Evolutionary conservation across 768 basidiomycete genomes (phyloP).

Genomic region (Mycena chlorophos): DNA sequence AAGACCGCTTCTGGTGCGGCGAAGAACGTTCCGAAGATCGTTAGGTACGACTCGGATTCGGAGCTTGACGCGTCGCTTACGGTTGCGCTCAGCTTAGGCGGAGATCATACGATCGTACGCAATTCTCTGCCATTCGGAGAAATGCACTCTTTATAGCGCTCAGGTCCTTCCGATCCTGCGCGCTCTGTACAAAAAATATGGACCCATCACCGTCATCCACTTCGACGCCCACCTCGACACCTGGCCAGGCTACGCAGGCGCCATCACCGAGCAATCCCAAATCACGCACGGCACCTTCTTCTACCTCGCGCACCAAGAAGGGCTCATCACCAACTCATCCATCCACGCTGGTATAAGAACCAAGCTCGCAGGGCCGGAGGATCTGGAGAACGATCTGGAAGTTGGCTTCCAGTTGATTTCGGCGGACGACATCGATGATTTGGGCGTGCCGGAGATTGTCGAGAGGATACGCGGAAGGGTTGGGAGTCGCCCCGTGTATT

Average conservation of each 20-base stretch:
- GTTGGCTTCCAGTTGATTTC: conserved; percentile 81
- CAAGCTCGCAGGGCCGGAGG: conserved; percentile 58
- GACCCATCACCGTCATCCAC: conserved; percentile 80
- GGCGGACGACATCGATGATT: conserved; percentile 81
- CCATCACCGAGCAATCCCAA: conserved; percentile 59
- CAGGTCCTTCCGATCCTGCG: conserved; percentile 81
- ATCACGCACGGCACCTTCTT: conserved; percentile 89
- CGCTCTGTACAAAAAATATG: conserved; percentile 75
- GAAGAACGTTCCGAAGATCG: conserved; percentile 68
- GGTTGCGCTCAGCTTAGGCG: conserved; percentile 44
- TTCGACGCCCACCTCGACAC: conserved; percentile 75
- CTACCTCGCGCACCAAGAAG: conserved; percentile 74
- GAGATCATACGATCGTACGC: conserved; percentile 82
- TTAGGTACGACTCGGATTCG: conserved; percentile 43
- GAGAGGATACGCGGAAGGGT: conserved; percentile 69
- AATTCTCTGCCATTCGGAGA: neutral
- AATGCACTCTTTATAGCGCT: conserved; percentile 26
- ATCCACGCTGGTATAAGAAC: conserved; percentile 87
- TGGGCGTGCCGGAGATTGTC: conserved; percentile 71
- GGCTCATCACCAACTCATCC: conserved; percentile 71
- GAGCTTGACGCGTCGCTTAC: neutral
- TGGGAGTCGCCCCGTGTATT: conserved; percentile 73
- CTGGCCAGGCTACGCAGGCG: conserved; percentile 59
- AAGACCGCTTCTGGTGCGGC: conserved; percentile 38
- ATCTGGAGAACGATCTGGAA: conserved; percentile 66